Evolutionary conservation across 352 stramenopile species (phyloP), one percentile per base, ranked within the genome.

Genomic region (Phytophthora sojae): DNA sequence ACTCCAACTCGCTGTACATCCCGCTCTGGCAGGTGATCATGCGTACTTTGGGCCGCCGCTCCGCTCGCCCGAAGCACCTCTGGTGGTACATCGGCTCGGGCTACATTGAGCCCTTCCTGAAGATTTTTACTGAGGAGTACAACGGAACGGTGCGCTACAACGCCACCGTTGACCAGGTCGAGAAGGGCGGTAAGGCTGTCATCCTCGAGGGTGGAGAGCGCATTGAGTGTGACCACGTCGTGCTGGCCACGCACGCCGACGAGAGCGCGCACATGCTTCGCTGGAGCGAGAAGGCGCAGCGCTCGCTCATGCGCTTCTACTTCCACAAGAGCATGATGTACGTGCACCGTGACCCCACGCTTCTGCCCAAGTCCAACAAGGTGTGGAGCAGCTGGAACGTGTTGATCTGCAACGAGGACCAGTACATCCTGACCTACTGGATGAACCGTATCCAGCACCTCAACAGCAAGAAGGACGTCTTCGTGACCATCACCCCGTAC

Each of bases 301-400:
- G 80, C 57, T 91, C 83, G 66, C 74, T 96, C 52, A 92, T 90
- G 85, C 83, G 87, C 55, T 96, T 85, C 77, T 71, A 88, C 70
- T 96, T 81, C 83, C 89, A 96, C 83, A 94, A 94, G 77, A 91
- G 85, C 69, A 94, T 92, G 83, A 94, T 96, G 79, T 96, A 93
- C 68, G 80, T 96, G 44, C 89, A 96, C 67, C 87, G 89, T 54
- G 89, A 96, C 66, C 75, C 85, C 53, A 73, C 68, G 59, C 91
- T 96, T 75, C 63, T 96, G 58, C 83, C 87, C 45, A 77, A 77
- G 11, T 86, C 87, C 56, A 88, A 89, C 69, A 93, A 90, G 67
- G 80, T 91, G 50, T 96, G 89, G 89, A 91, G 81, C 75, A 86
- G 71, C 56, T 96, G 89, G 89, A 96, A 96, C 69, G 89, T 96